phyloP scores from a whole-genome alignment of 2,329 filamentous ascomycete species.

The Simplicillium aogashimaense region DNA sequence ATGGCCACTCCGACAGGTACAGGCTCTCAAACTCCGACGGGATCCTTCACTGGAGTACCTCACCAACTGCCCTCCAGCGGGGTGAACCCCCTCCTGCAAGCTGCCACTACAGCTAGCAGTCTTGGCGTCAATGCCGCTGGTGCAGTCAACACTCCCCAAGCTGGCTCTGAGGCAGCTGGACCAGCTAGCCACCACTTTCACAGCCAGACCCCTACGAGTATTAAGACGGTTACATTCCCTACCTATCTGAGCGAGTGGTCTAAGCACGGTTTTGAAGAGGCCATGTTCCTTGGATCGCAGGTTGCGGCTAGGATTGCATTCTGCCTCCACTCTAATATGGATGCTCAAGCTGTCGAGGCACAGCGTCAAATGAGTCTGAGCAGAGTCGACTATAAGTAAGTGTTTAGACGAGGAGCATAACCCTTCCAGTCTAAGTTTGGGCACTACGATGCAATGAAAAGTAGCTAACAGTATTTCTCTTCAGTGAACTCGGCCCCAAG shows the following conservation, averaged over 20 bases:
- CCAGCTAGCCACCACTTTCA: constrained; percentile 42
- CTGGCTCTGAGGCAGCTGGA: constrained; percentile 28
- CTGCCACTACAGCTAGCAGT: constrained; percentile 69
- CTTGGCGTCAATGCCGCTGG: constrained; percentile 21
- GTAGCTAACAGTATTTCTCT: constrained; percentile 5
- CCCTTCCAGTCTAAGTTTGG: not conserved
- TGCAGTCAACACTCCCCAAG: constrained; percentile 24
- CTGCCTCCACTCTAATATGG: constrained; percentile 46
- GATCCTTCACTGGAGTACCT: constrained; percentile 41
- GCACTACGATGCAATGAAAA: not conserved
- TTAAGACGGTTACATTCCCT: constrained; percentile 68
- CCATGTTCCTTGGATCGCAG: constrained; percentile 78
- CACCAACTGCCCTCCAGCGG: constrained; percentile 46
- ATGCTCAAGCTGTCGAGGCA: constrained; percentile 38
- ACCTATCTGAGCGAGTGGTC: constrained; percentile 90
- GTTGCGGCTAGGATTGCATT: constrained; percentile 61
- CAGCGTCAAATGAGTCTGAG: constrained; percentile 47
- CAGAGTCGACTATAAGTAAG: constrained; percentile 53
- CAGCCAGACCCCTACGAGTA: constrained; percentile 68
- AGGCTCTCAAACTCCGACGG: constrained; percentile 80
- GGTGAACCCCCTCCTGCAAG: constrained; percentile 86
- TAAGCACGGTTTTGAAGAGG: constrained; percentile 69
- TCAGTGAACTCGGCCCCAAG: constrained; percentile 44
- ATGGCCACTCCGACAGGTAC: constrained; percentile 85
- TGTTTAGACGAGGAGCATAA: constrained; percentile 4